Evolutionary conservation across 2,329 filamentous ascomycete genomes (phyloP).

Genomic region (Botrytis deweyae): DNA sequence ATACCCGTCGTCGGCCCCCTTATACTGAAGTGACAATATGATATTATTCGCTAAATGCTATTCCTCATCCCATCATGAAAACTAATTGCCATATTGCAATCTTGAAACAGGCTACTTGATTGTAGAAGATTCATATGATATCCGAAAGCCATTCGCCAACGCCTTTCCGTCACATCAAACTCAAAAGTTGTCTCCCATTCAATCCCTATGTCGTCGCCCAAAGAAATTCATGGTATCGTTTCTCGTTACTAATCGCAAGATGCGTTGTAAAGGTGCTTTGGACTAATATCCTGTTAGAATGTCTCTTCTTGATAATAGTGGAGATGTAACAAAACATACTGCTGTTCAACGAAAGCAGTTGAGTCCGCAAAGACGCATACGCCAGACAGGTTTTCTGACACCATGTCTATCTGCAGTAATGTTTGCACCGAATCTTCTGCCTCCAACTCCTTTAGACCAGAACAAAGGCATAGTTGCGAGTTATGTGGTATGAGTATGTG

Average conservation of each 20-base stretch:
- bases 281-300: neutral
- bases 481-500: neutral
- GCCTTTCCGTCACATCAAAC: neutral
- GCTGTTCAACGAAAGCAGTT: conserved; percentile 12
- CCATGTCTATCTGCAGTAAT: conserved; percentile 16
- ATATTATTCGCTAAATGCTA: neutral
- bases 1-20: neutral
- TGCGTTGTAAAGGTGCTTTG: neutral
- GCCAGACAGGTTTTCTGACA: conserved; percentile 6
- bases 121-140: conserved; percentile 4
- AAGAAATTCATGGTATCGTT: conserved; percentile 2
- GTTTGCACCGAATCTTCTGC: conserved; percentile 14
- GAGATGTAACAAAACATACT: neutral
- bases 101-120: neutral
- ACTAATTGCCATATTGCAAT: neutral
- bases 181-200: neutral
- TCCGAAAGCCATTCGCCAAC: neutral
- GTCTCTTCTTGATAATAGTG: neutral
- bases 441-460: conserved; percentile 15
- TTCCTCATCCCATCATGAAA: neutral
- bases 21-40: neutral
- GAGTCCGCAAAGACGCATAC: conserved; percentile 16
- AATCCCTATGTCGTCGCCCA: neutral
- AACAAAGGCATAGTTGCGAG: conserved; percentile 8
- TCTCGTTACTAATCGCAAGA: neutral